A percentile compares a stretch with the other conserved stretches of the same genome.
Conservation (phyloP, 148 eudicot genomes). For the Dysphania ambrosioides region DNA sequence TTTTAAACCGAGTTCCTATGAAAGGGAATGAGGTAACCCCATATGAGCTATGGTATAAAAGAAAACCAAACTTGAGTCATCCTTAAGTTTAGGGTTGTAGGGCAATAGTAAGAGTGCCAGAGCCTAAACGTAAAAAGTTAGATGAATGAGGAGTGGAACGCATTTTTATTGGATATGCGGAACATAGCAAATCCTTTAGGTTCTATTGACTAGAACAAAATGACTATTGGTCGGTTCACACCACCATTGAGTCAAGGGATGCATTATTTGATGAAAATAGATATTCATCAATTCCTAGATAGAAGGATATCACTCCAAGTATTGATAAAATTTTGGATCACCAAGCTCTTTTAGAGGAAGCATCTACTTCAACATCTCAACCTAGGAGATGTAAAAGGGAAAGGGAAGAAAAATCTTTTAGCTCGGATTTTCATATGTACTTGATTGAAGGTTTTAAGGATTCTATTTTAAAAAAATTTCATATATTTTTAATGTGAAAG, state of each 20-base stretch:
- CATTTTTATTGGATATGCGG: background rate
- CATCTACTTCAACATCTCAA: too few species aligned
- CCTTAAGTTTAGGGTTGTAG: constrained; percentile 10
- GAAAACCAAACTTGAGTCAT: too few species aligned
- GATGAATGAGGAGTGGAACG: background rate
- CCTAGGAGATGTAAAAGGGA: background rate
- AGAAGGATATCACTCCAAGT: background rate
- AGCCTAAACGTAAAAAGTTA: background rate
- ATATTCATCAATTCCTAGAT: background rate
- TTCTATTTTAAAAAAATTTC: too few species aligned
- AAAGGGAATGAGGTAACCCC: too few species aligned
- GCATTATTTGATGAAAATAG: too few species aligned
- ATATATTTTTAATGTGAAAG: too few species aligned
- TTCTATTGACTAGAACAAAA: background rate
- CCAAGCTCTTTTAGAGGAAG: background rate
- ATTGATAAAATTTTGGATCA: background rate
- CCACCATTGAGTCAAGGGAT: too few species aligned
- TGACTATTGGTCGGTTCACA: background rate
- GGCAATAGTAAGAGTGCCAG: background rate
- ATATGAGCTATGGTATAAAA: too few species aligned
- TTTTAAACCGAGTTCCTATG: too few species aligned
- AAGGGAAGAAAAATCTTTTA: background rate
- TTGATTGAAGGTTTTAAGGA: background rate
- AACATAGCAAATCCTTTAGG: background rate
- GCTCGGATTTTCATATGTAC: background rate